Evolutionary conservation across 176 grass and related monocot genomes (phyloP).

Genomic region (Metroxylon sagu): DNA sequence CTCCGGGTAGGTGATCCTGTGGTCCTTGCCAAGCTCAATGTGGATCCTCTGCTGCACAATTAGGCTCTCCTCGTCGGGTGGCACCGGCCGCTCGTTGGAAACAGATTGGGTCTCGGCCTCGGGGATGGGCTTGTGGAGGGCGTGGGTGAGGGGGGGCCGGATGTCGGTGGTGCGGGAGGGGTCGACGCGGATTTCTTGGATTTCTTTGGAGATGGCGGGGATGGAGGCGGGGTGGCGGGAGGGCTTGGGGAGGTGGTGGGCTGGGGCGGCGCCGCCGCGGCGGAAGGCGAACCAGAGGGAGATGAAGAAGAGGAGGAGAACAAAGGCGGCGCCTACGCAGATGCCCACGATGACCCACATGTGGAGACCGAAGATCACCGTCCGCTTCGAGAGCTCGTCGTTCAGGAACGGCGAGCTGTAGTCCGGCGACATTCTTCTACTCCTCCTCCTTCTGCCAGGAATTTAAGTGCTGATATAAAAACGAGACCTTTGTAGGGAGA

Average conservation of each 20-base stretch:
- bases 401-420: constrained; percentile 42
- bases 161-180: constrained; percentile 36
- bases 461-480: neutral
- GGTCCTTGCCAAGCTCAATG: constrained; percentile 69
- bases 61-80: constrained; percentile 13
- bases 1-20: constrained; percentile 50
- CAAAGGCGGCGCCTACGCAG: constrained; percentile 57
- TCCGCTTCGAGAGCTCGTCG: constrained; percentile 55
- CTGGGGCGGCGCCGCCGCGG: constrained; percentile 15
- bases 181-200: constrained; percentile 79
- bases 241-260: neutral
- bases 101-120: constrained; percentile 2
- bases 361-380: constrained; percentile 66
- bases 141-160: neutral
- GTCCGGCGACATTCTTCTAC: neutral
- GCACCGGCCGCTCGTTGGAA: constrained; percentile 17
- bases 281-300: constrained; percentile 50
- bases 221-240: constrained; percentile 33
- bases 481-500: neutral
- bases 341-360: constrained; percentile 88
- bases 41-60: constrained; percentile 60
- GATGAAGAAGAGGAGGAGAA: constrained; percentile 73
- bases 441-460: neutral
- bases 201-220: constrained; percentile 80
- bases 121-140: constrained; percentile 10